Conservation (phyloP, 2,329 filamentous ascomycete genomes). For the Cladosporium oxysporum region DNA sequence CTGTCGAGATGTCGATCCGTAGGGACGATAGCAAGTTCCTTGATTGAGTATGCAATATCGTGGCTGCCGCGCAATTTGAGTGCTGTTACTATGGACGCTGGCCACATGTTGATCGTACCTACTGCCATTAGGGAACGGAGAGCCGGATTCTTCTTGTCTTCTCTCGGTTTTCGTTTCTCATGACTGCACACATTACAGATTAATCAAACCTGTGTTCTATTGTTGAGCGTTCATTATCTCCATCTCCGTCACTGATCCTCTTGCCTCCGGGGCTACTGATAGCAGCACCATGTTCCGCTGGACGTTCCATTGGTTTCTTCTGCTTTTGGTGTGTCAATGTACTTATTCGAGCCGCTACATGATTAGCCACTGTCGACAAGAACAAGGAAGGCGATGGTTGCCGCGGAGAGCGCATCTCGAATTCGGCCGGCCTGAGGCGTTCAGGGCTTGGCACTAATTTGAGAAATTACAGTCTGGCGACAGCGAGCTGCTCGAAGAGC, state of each 20-base stretch:
- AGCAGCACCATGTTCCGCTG: background rate
- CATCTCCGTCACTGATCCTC: background rate
- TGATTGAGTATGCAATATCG: background rate
- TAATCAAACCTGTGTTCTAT: background rate
- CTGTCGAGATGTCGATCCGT: background rate
- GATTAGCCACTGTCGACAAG: background rate
- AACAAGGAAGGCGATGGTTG: background rate
- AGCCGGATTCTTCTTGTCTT: background rate
- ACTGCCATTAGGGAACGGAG: background rate
- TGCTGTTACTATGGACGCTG: background rate
- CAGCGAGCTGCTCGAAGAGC: background rate
- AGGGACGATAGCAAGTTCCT: background rate
- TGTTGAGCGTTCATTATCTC: background rate
- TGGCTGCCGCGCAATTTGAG: background rate
- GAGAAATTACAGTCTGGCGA: background rate
- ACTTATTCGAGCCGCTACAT: background rate
- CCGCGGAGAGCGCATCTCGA: background rate
- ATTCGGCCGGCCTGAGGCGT: background rate
- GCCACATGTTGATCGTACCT: background rate
- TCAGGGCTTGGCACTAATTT: constrained; percentile 3
- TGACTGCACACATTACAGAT: background rate
- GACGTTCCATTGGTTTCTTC: background rate
- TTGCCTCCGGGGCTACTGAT: background rate
- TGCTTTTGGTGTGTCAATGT: background rate
- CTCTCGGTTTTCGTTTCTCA: background rate